Conservation (phyloP, 2,329 filamentous ascomycete genomes). For the Phyllosticta citribraziliensis region DNA sequence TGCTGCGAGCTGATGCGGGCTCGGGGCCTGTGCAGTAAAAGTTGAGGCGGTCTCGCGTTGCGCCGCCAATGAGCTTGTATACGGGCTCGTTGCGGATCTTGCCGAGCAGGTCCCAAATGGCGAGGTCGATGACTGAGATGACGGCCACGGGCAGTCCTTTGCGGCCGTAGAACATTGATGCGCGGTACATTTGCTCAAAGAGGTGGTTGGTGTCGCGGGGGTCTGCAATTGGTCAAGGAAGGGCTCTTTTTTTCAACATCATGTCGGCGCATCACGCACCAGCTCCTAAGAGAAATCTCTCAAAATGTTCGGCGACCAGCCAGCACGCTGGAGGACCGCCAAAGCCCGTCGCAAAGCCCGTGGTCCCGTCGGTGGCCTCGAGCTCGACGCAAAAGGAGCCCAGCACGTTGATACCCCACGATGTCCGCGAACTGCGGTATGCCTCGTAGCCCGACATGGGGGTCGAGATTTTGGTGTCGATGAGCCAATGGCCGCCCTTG, state of each 20-base stretch:
- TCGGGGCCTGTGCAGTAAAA: constrained; percentile 95
- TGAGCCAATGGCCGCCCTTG: constrained; percentile 62
- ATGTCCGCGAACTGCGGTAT: constrained; percentile 78
- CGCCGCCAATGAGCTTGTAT: constrained; percentile 86
- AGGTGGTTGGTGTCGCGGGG: constrained; percentile 84
- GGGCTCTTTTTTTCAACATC: neutral
- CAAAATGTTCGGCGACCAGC: constrained; percentile 88
- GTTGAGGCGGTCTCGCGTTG: constrained; percentile 70
- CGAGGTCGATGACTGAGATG: constrained; percentile 89
- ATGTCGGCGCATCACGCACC: constrained; percentile 28
- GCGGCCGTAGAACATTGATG: constrained; percentile 91
- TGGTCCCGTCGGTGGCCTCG: constrained; percentile 80
- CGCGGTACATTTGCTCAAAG: constrained; percentile 95
- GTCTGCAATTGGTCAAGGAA: constrained; percentile 39
- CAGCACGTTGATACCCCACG: constrained; percentile 91
- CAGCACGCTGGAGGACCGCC: constrained; percentile 89
- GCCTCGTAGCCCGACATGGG: constrained; percentile 85
- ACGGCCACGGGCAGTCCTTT: constrained; percentile 85
- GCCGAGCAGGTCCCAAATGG: constrained; percentile 83
- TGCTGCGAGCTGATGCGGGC: constrained; percentile 65
- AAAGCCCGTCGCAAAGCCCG: constrained; percentile 89
- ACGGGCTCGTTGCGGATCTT: constrained; percentile 89
- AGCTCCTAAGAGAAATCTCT: constrained; percentile 79
- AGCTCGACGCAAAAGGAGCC: constrained; percentile 89
- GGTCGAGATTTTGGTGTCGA: constrained; percentile 85